Evolutionary conservation across 2,329 filamentous ascomycete species (phyloP), one percentile per base, ranked within the genome.

Genomic region (Exutisphaerella laricina): DNA sequence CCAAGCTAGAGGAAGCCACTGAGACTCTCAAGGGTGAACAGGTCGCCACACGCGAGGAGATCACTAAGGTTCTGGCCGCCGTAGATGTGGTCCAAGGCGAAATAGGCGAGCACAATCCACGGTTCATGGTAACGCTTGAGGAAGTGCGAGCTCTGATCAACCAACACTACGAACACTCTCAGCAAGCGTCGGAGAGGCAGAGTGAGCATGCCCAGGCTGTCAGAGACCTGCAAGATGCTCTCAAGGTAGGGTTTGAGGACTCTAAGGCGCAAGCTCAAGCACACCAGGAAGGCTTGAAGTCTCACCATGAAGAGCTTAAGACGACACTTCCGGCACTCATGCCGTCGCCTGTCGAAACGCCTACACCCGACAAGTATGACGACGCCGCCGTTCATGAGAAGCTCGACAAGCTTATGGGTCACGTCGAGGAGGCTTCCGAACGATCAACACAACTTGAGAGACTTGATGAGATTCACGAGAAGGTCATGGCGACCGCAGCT

Each of bases 161-260:
- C 17, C 79, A 94, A 60, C 89, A 97, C 62, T 95, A 85, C 58
- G 88, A 94, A 55, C 86, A 94, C 60, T 85, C 88, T 10, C 88
- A 89, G 65, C 74, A 77, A 32, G 62, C 67, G 8, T 59, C 62
- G 21, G 58, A 64, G 5, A 50, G 51, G 1, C 59, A 61, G 10
- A 58, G 55, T 13, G 58, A 66, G 45, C 60, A 65, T 7, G 66
- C 69, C 33, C 65, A 67, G 37, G 64, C 67, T 32, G 63, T 68
- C 36, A 65, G 66, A 39, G 66, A 69, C 28, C 58, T 68, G 10
- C 65, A 70, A 10, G 66, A 71, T 44, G 64, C 67, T 7, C 59
- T 66, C 23, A 65, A 63, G 18, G 57, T 61, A 14, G 63, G 66
- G 31, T 62, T 68, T 13, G 69, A 72, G 32, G 68, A 72, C 35